Evolutionary conservation across 2,329 filamentous ascomycete species (phyloP).

Genomic region (Phymatotrichopsis omnivora): DNA sequence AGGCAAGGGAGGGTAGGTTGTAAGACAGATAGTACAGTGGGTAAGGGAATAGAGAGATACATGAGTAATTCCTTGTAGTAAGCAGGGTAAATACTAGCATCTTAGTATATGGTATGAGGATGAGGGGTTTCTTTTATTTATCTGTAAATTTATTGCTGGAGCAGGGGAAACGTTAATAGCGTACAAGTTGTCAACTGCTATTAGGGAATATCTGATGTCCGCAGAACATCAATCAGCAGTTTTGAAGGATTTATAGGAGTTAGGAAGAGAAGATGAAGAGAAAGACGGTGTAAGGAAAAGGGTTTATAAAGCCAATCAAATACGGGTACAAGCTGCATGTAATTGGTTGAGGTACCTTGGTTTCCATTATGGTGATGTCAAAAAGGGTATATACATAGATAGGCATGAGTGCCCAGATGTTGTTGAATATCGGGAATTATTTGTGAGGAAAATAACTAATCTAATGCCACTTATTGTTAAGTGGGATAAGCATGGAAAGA

Average conservation of each 20-base stretch:
- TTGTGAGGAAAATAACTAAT: neutral
- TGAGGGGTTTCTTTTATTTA: too few relatives aligned
- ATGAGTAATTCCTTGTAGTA: too few relatives aligned
- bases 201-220: neutral
- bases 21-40: too few relatives aligned
- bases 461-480: neutral
- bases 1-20: too few relatives aligned
- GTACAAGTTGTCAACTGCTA: too few relatives aligned
- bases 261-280: neutral
- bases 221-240: neutral
- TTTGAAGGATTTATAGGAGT: neutral
- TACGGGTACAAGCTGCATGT: neutral
- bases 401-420: neutral
- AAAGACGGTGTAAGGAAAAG: neutral
- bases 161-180: too few relatives aligned
- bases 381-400: neutral
- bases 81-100: too few relatives aligned
- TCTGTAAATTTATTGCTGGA: too few relatives aligned
- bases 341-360: neutral
- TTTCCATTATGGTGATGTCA: neutral
- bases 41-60: too few relatives aligned
- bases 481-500: neutral
- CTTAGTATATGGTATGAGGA: too few relatives aligned
- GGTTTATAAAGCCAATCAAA: neutral
- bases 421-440: neutral